Base-by-base conservation (phyloP, 306 rosid species). In the Mucuna pruriens region DNA sequence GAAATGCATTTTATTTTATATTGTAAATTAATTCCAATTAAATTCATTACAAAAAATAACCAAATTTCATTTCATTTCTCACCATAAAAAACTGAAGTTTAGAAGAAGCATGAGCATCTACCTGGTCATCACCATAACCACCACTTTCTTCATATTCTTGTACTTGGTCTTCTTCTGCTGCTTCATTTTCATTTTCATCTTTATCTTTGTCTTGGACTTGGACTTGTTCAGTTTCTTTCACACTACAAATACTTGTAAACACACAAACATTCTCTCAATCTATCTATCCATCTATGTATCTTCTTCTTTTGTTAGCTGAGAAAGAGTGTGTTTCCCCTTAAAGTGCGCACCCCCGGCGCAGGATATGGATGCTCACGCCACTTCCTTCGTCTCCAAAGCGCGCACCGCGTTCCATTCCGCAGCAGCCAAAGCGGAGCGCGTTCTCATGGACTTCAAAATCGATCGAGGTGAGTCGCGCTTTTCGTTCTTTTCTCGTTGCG, bases 401-500 rank as follows among this genome's bases (percentile, higher is more conserved):
- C 91, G 89, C 90, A 89, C 90, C 15, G 98, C 92, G 85, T 84
- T 95, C 40, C 90, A 93, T 90, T 95, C 98, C 36, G 97, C 98
- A 15, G 99, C 99, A 77, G 91, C 93, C 6, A 95, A 93, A 93
- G 98, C 99, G 84, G 99, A 95, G 82, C 90, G 90, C 3, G 93
- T 91, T 69, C 76, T 93, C 23, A 65, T 52, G 36, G 98, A 93
- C 80, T 89, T 92, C 9, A 95, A 95, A 80, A 82, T 94, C 84
- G 97, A 93, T 86, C 92, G 82, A 80, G 92, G 96, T 80, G 46
- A 23, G 74, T 78, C 48, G 5, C 44, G 9, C 34, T n/a, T 8
- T 51, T 5, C 17, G 19, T 55, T 71, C 63, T 52, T 36, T 55
- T 71, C 63, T 52, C 42, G 51, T 81, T 77, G 17, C 60, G 74